These are phyloP conservation scores for Lagerstroemia fauriei DNA, from an alignment of 441 rosid genomes.

Conservation along the genomic window DNA sequence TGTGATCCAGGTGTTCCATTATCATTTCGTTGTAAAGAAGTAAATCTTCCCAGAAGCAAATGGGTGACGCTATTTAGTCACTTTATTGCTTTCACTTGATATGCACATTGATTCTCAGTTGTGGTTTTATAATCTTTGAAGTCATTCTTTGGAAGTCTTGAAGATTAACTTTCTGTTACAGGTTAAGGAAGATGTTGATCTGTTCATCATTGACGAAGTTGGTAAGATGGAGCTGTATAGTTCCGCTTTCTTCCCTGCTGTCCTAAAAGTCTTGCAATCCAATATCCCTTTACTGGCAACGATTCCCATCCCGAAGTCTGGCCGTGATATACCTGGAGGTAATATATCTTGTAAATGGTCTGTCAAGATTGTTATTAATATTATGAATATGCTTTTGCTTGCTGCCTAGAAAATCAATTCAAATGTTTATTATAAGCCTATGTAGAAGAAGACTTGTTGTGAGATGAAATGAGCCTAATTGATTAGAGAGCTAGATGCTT, in stretches of 20 bases:
- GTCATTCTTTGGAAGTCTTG: background rate
- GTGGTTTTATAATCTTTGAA: background rate
- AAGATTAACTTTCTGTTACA: conserved; percentile 13
- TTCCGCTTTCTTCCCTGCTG: conserved; percentile 65
- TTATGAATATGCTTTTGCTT: background rate
- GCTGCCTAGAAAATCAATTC: background rate
- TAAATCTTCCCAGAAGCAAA: no score
- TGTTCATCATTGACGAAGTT: conserved; percentile 68
- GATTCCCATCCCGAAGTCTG: conserved; percentile 56
- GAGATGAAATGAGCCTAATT: background rate
- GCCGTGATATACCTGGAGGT: conserved; percentile 64
- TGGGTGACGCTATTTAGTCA: no score
- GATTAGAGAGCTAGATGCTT: background rate
- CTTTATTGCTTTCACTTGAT: no score
- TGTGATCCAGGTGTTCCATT: no score
- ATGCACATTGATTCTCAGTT: background rate
- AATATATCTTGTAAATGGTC: background rate
- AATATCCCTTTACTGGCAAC: conserved; percentile 59
- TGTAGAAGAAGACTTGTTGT: background rate
- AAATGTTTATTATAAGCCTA: background rate
- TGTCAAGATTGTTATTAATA: background rate
- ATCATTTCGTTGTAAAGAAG: no score
- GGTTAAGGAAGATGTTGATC: conserved; percentile 58
- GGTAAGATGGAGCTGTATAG: conserved; percentile 78
- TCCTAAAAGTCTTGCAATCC: conserved; percentile 56